Conservation (phyloP, 2,329 filamentous ascomycete genomes). For the Cercospora sojina region DNA sequence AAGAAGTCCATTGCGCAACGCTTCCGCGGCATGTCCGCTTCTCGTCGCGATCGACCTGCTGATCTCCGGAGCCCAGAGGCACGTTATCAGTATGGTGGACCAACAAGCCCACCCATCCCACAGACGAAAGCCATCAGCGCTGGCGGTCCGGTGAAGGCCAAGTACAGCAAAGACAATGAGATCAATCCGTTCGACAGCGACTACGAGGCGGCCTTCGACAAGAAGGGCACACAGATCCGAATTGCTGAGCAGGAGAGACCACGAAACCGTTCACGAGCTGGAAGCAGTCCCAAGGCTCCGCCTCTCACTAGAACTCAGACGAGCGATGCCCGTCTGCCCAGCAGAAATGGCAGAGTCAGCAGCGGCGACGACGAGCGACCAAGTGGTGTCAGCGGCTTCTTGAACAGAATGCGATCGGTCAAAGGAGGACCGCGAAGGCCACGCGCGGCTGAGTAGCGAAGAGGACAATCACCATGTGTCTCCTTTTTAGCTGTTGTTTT, state of each 20-base stretch:
- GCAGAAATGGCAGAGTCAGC: slow-evolving; percentile 35
- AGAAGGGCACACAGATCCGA: slow-evolving; percentile 60
- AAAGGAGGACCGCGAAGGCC: slow-evolving; percentile 63
- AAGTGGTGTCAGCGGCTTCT: slow-evolving; percentile 55
- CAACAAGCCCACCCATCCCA: slow-evolving; percentile 24
- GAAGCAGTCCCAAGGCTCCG: slow-evolving; percentile 59
- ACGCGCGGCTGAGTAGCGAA: slow-evolving; percentile 13
- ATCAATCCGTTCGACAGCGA: slow-evolving; percentile 75
- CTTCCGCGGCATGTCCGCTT: slow-evolving; percentile 77
- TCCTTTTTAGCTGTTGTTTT: neutral
- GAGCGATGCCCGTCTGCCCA: slow-evolving; percentile 22
- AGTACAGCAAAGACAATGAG: slow-evolving; percentile 41
- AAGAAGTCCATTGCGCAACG: slow-evolving; percentile 96
- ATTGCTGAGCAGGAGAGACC: slow-evolving; percentile 48
- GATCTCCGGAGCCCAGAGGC: slow-evolving; percentile 52
- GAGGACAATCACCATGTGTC: neutral
- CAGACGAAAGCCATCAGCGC: slow-evolving; percentile 40
- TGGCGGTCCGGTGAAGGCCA: slow-evolving; percentile 43
- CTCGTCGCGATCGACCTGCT: slow-evolving; percentile 50
- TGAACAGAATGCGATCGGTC: slow-evolving; percentile 78
- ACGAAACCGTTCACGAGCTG: slow-evolving; percentile 39
- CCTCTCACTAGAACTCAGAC: slow-evolving; percentile 23
- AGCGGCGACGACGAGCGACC: slow-evolving; percentile 46
- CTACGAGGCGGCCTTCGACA: slow-evolving; percentile 66
- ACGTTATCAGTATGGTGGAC: slow-evolving; percentile 43